Conservation (phyloP, 2,329 filamentous ascomycete species). For the Arthroderma sp. region DNA sequence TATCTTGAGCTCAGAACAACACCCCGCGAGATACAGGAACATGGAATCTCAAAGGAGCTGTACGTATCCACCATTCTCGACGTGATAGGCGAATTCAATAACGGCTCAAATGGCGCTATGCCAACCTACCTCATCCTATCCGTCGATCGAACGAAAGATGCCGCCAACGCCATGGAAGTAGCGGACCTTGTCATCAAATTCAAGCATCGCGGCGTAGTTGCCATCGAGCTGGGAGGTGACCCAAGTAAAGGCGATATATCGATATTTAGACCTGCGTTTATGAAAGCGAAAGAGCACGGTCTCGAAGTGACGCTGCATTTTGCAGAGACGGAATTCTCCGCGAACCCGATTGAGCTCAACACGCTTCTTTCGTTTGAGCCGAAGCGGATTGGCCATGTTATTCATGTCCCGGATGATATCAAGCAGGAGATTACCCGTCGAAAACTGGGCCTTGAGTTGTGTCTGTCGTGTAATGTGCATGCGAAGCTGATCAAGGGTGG, state of each 20-base stretch:
- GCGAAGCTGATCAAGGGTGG: conserved; percentile 57
- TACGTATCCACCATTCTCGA: conserved; percentile 55
- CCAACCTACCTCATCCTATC: conserved; percentile 57
- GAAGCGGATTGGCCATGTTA: conserved; percentile 62
- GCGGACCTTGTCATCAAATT: conserved; percentile 50
- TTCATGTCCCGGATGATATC: conserved; percentile 53
- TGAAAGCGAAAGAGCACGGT: conserved; percentile 39
- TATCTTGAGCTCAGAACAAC: conserved; percentile 75
- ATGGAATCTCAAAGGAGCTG: conserved; percentile 43
- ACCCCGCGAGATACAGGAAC: conserved; percentile 47
- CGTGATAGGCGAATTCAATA: conserved; percentile 45
- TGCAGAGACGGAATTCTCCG: conserved; percentile 51
- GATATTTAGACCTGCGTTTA: conserved; percentile 47
- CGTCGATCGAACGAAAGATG: conserved; percentile 53
- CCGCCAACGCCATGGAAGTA: conserved; percentile 47
- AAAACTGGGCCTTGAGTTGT: conserved; percentile 58
- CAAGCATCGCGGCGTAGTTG: conserved; percentile 47
- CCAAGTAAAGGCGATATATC: conserved; percentile 50
- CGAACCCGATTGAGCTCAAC: conserved; percentile 46
- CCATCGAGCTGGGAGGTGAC: conserved; percentile 67
- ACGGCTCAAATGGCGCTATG: conserved; percentile 28
- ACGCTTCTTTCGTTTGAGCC: conserved; percentile 54
- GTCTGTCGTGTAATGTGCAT: conserved; percentile 68
- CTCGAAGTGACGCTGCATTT: conserved; percentile 64
- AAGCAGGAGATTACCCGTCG: conserved; percentile 42